phyloP scores from a whole-genome alignment of 164 flowering plant genomes.

The Nymphaea thermarum region DNA sequence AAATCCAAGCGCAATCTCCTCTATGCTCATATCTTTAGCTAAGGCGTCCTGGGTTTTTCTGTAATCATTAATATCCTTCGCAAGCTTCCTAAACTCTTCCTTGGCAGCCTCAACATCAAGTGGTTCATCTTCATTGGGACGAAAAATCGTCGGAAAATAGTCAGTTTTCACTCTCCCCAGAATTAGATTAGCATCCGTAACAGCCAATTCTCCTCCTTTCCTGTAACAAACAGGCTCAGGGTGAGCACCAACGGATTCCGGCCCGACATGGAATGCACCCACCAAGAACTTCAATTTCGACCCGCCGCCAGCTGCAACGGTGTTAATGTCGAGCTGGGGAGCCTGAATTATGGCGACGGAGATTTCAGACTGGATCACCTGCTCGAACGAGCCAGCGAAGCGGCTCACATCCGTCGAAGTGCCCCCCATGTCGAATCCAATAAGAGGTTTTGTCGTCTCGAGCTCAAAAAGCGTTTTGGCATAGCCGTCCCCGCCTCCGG shows the following conservation, averaged over 20 bases:
- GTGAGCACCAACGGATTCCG: constrained; percentile 97
- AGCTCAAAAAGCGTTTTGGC: constrained; percentile 83
- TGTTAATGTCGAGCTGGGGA: constrained; percentile 94
- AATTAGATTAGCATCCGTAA: constrained; percentile 91
- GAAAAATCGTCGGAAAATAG: constrained; percentile 87
- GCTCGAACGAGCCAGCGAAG: constrained; percentile 86
- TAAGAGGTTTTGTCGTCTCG: constrained; percentile 84
- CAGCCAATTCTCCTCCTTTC: constrained; percentile 92
- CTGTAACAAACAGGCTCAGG: constrained; percentile 98
- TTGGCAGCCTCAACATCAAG: constrained; percentile 59
- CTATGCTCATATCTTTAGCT: constrained; percentile 77
- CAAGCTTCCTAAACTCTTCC: constrained; percentile 69
- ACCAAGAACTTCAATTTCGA: constrained; percentile 89
- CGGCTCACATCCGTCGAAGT: constrained; percentile 98
- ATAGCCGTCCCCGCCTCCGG: constrained; percentile 98
- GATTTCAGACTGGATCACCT: constrained; percentile 87
- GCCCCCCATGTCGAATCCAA: constrained; percentile 99
- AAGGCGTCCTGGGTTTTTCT: constrained; percentile 63
- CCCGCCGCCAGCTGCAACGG: constrained; percentile 99
- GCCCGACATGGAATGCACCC: constrained; percentile 93
- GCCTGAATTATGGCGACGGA: constrained; percentile 97
- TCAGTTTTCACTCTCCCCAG: constrained; percentile 87
- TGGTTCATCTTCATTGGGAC: constrained; percentile 79
- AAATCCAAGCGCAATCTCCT: constrained; percentile 92
- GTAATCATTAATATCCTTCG: constrained; percentile 52